Evolutionary conservation across 2,329 filamentous ascomycete species (phyloP).

Genomic region (Cadophora sp.): DNA sequence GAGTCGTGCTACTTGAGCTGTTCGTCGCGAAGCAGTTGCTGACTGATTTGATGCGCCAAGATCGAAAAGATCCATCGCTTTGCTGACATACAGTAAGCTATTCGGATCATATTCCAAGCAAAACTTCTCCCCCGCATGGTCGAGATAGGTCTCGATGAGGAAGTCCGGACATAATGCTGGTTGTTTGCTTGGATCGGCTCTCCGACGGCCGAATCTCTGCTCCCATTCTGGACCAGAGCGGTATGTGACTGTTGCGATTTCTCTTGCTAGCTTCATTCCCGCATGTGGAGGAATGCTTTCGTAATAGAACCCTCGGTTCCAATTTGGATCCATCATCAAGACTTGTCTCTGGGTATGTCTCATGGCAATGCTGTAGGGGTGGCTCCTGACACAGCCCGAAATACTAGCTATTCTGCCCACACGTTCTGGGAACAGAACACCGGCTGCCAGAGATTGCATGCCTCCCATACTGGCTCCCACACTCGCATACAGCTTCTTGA

Average conservation of each 20-base stretch:
- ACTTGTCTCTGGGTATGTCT: constrained; percentile 97
- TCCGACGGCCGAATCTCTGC: constrained; percentile 84
- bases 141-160: constrained; percentile 95
- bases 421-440: constrained; percentile 80
- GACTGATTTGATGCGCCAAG: constrained; percentile 75
- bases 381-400: constrained; percentile 90
- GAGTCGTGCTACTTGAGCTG: constrained; percentile 64
- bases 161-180: constrained; percentile 98
- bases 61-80: constrained; percentile 99
- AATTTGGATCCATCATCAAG: constrained; percentile 98
- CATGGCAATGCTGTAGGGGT: constrained; percentile 99
- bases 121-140: constrained; percentile 98
- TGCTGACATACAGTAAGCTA: constrained; percentile 93
- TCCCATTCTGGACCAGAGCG: constrained; percentile 98
- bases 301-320: constrained; percentile 96
- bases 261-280: constrained; percentile 96
- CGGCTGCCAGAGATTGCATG: constrained; percentile 94
- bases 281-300: constrained; percentile 86
- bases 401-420: constrained; percentile 87
- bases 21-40: constrained; percentile 66
- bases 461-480: constrained; percentile 98
- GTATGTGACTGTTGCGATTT: constrained; percentile 98
- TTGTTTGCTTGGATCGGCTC: constrained; percentile 84
- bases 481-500: constrained; percentile 84
- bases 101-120: constrained; percentile 97